phyloP scores from a whole-genome alignment of 305 asterid genomes.

The Solanum hybrid region DNA sequence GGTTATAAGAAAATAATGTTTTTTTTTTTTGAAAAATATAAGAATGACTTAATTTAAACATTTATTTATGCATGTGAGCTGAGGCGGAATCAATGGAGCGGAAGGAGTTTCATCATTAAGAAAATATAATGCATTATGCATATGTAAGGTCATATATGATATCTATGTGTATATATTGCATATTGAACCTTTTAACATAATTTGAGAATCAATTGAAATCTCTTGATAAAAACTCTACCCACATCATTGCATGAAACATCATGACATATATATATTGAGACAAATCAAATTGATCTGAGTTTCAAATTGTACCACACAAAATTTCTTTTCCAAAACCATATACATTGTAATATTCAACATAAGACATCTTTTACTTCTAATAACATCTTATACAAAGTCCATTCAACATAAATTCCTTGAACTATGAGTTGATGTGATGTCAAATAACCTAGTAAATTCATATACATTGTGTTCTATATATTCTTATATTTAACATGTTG shows the following conservation, averaged over 20 bases:
- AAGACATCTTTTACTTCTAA: background rate
- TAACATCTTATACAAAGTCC: background rate
- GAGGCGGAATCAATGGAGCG: background rate
- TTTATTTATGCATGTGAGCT: background rate
- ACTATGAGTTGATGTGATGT: background rate
- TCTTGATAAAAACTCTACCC: too few species aligned
- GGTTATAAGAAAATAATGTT: background rate
- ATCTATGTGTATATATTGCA: background rate
- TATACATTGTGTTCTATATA: background rate
- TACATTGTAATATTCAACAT: background rate
- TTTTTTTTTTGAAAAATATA: background rate
- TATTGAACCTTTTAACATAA: background rate
- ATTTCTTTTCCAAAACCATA: background rate
- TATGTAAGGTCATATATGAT: background rate
- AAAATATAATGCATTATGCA: background rate
- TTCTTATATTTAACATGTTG: background rate
- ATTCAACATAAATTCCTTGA: background rate
- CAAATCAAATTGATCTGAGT: background rate
- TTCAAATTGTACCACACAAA: background rate
- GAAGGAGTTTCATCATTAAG: background rate
- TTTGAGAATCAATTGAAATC: background rate
- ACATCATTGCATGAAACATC: background rate
- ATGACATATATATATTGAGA: background rate
- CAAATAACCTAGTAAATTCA: background rate
- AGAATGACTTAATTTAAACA: background rate